phyloP scores from a whole-genome alignment of 371 early-diverging fungal genomes.

The Circinella umbellata region DNA sequence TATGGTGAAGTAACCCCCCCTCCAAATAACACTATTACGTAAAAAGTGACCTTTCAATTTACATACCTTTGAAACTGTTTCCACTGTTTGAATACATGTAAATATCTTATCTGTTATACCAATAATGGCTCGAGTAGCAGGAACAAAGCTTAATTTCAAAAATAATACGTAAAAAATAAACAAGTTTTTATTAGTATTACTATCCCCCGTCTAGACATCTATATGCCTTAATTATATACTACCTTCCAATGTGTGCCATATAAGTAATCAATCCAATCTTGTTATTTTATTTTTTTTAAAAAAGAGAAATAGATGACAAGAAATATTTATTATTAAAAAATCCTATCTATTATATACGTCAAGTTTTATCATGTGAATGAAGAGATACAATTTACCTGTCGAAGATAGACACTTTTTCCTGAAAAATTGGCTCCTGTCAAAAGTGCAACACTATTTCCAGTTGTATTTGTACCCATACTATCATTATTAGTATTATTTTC shows the following conservation, averaged over 20 bases:
- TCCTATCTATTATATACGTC: too few relatives aligned
- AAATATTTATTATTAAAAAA: too few relatives aligned
- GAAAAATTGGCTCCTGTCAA: conserved; percentile 81
- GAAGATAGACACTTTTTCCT: conserved; percentile 81
- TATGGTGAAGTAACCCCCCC: background rate
- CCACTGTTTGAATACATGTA: conserved; percentile 71
- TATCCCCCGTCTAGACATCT: background rate
- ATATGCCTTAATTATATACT: conserved; percentile 22
- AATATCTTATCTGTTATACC: conserved; percentile 93
- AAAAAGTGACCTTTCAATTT: background rate
- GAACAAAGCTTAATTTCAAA: conserved; percentile 72
- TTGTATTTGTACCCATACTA: too few relatives aligned
- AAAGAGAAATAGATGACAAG: background rate
- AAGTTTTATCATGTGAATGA: too few relatives aligned
- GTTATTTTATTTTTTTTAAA: background rate
- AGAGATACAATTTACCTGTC: conserved; percentile 59
- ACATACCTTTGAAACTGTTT: conserved; percentile 54
- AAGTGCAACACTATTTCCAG: conserved; percentile 54
- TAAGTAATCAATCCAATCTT: conserved; percentile 72
- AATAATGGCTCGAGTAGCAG: conserved; percentile 80
- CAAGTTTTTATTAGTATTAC: background rate
- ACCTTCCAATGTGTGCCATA: conserved; percentile 85
- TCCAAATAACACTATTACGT: too few relatives aligned
- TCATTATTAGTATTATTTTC: background rate
- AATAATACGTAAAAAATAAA: too few relatives aligned